Base-by-base conservation (phyloP, 257 asterid genomes). In the Avicennia marina region DNA sequence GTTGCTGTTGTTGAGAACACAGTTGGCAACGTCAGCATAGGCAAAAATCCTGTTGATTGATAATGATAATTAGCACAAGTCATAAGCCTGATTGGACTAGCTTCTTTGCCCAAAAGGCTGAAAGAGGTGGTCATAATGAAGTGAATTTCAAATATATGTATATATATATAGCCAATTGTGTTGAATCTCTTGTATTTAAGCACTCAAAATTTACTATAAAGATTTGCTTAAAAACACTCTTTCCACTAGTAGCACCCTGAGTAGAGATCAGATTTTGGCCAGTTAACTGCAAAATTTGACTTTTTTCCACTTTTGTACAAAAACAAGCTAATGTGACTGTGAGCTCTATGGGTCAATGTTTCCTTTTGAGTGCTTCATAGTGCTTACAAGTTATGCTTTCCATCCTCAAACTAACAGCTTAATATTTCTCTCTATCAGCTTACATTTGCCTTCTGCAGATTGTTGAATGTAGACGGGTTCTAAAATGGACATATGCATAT, bases 401-500 rank as follows among this genome's bases (percentile, higher is more conserved):
- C 9, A 29, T 29, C 34, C 34, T 29, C 34, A 29, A 29, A 29
- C 7, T 25, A 40, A 26, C 32, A 2, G 47, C 16, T 39, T 29
- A 27, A 19, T 58, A 25, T 24, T 44, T 58, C 60, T 22, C 58
- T 71, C n/a, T 67, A 50, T 42, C 46, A 57, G 56, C n/a, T 58
- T 62, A 16, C 24, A 47, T 62, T 48, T 58, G 40, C 67, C 58
- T 62, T 62, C 55, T 67, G 68, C 86, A 89, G 97, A 80, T 89
- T 56, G 96, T 90, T 44, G 98, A 90, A 79, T 90, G 98, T 64
- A 85, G 98, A 65, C 78, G 98, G 71, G 98, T 90, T 58, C 75
- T 90, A 58, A 85, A 81, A 60, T 90, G 98, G 98, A 90, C 96
- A 4, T 90, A 90, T 74, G 87, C 98, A 34, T 90, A 90, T 78